These are phyloP conservation scores for Candida argentea DNA, from an alignment of 805 yeast species.

Conservation along the genomic window DNA sequence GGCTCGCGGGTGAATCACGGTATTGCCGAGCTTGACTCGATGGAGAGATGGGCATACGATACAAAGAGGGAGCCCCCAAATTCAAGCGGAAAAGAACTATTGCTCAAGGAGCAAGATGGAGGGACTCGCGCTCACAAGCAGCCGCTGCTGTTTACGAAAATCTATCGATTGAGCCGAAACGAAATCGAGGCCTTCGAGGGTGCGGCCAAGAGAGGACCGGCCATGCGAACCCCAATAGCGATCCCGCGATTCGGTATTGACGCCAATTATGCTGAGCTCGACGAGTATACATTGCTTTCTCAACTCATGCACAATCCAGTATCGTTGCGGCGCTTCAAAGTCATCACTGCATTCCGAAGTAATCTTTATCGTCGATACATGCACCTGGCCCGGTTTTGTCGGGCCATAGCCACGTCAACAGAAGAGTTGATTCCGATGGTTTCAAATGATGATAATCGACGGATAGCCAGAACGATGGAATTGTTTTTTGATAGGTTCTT, in stretches of 20 bases:
- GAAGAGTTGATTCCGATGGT: conserved; percentile 2
- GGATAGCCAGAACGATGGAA: conserved; percentile 4
- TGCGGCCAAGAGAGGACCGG: conserved; percentile 1
- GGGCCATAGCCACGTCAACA: conserved; percentile 3
- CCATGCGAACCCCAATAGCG: neutral
- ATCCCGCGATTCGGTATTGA: conserved; percentile 4
- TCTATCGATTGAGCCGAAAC: neutral
- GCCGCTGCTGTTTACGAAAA: conserved; percentile 1
- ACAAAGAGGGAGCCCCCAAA: no score
- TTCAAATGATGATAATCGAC: conserved; percentile 3
- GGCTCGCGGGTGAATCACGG: no score
- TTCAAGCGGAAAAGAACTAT: no score
- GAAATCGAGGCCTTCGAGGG: neutral
- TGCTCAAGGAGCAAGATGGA: neutral
- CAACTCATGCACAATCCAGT: conserved; percentile 4
- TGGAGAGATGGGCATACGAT: no score
- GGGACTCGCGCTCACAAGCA: conserved; percentile 2
- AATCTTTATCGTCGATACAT: conserved; percentile 5
- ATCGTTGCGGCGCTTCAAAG: conserved; percentile 5
- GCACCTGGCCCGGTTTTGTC: conserved; percentile 2
- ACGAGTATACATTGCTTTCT: conserved; percentile 2
- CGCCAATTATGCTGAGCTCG: conserved; percentile 3
- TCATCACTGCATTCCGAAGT: conserved; percentile 6
- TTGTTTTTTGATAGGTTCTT: conserved; percentile 8
- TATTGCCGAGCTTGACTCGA: no score